These are phyloP conservation scores for Wallemia mellicola DNA, from an alignment of 1,284 basidiomycete genomes.

Conservation along the genomic window DNA sequence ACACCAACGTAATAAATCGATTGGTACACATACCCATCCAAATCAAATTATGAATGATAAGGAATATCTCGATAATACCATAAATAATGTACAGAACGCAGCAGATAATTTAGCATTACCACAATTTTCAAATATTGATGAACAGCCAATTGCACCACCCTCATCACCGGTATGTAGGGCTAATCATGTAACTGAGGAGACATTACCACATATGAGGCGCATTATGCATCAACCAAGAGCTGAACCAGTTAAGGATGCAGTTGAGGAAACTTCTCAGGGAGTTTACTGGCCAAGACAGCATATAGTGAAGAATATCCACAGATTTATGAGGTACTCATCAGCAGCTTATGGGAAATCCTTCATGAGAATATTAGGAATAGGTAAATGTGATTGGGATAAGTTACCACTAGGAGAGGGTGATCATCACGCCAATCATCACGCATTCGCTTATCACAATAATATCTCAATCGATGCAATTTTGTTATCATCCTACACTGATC, in stretches of 20 bases:
- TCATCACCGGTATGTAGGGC: not conserved
- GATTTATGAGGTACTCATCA: constrained; percentile 20
- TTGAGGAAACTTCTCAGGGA: constrained; percentile 4
- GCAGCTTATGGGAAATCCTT: constrained; percentile 20
- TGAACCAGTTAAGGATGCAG: constrained; percentile 6
- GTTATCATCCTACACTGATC: constrained; percentile 20
- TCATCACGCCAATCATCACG: constrained; percentile 10
- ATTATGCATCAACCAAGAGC: not conserved
- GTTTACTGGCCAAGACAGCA: constrained; percentile 17
- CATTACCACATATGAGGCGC: too few species aligned
- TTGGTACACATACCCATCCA: not conserved
- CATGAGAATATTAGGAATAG: constrained; percentile 20
- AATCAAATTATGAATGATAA: not conserved
- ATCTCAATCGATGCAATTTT: constrained; percentile 20
- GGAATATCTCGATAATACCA: too few species aligned
- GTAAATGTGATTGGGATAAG: constrained; percentile 7
- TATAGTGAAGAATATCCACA: constrained; percentile 19
- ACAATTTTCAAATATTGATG: too few species aligned
- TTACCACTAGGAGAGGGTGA: constrained; percentile 17
- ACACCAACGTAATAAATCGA: not conserved
- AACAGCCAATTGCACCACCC: not conserved
- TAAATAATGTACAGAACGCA: too few species aligned
- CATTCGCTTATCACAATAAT: constrained; percentile 18
- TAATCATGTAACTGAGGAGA: too few species aligned
- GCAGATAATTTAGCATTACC: too few species aligned